Evolutionary conservation across 31 red algal species (phyloP), one percentile per base, ranked within the genome.

Genomic region (Odonthalia washingtoniensis): DNA sequence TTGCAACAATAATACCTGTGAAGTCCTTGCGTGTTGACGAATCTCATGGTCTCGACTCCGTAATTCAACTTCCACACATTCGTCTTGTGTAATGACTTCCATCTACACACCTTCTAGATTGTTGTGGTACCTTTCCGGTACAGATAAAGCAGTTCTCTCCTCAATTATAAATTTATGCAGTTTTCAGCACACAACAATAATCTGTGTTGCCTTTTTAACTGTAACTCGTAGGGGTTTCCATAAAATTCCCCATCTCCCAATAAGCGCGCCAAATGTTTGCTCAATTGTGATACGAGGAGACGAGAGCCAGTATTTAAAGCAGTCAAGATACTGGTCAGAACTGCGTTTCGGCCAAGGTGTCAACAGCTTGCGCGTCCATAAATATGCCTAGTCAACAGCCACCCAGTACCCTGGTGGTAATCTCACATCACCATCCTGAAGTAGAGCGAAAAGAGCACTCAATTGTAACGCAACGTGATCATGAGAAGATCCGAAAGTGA

Each of bases 341-440:
- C 27, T 43, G 3, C 82, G 30, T 34, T 64, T 68, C 3, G 65
- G 39, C 0, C 69, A 85, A 17, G 35, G 65, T 21, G 82, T 74
- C 27, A 85, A 43, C 16, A 85, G 27, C 5, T 61, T 76, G 45
- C 83, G 46, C 28, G 45, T 44, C 32, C 88, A 90, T 18, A 40
- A 17, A 69, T 83, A 83, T 34, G 78, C 79, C 26, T 82, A 77
- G 46, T 90, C 88, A 2, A 44, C 88, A 44, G 70, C 88, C 30
- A 90, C 76, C 88, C 88, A 90, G 69, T 0, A 90, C 2, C 21
- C 21, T 57, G 9, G 21, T 57, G 49, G 49, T 9, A 57, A 21
- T 57, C 9, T 21, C 9, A 9, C 49, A 14, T 57, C 21, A 14
- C 12, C 21, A 57, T 21, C 21, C 12, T 57, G 12, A 9, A 57